Percentiles rank a stretch among this genome's conserved stretches.
These are phyloP conservation scores for Beauveria caledonica DNA, from an alignment of 2,329 filamentous ascomycete species.

Conservation along the genomic window DNA sequence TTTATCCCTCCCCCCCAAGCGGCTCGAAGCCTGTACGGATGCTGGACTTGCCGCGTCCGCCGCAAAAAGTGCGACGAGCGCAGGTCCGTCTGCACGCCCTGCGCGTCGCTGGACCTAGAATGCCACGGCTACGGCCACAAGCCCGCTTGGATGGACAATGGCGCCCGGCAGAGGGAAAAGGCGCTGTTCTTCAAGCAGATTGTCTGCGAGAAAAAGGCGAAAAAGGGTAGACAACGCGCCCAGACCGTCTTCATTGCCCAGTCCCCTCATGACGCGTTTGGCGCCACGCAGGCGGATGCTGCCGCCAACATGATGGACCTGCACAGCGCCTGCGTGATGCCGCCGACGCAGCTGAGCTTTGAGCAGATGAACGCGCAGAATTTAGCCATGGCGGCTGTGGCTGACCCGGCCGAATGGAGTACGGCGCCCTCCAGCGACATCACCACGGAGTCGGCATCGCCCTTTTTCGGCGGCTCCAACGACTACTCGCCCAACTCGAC, in stretches of 20 bases:
- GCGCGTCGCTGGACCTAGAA: neutral
- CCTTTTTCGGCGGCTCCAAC: neutral
- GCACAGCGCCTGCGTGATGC: neutral
- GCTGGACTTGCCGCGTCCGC: neutral
- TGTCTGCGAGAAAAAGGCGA: neutral
- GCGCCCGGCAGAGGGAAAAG: neutral
- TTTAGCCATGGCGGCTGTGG: neutral
- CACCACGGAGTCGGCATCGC: neutral
- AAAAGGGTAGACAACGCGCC: neutral
- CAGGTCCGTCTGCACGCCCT: neutral
- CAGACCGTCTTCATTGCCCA: neutral
- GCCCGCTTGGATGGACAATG: neutral
- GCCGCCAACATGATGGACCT: neutral
- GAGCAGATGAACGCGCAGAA: neutral
- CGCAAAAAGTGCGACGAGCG: neutral
- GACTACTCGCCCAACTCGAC: neutral
- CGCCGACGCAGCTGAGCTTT: neutral
- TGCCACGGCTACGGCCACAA: neutral
- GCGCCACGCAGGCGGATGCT: neutral
- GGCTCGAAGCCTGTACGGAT: neutral
- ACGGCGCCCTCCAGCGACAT: neutral
- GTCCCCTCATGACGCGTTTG: neutral
- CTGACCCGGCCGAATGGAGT: neutral
- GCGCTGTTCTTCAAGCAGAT: neutral
- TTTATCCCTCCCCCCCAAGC: neutral